Evolutionary conservation across 164 flowering plant species (phyloP).

Genomic region (Cinnamomum chago): DNA sequence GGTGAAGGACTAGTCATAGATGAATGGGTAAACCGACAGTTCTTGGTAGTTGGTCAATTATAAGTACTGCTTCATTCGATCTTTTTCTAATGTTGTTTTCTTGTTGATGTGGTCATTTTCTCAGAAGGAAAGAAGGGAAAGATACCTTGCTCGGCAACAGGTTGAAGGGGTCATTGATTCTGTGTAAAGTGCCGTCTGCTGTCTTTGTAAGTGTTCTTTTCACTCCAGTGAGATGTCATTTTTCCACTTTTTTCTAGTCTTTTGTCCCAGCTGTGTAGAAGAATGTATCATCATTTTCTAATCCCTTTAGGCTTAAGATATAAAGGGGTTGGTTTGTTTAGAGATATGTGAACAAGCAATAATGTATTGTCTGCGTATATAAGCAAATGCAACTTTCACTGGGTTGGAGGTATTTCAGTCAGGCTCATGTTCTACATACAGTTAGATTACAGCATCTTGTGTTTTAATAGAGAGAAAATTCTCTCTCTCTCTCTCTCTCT

Average conservation of each 20-base stretch:
- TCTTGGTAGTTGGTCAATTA: neutral
- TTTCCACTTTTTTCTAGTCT: neutral
- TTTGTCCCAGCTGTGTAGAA: neutral
- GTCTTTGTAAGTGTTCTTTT: neutral
- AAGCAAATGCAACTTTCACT: neutral
- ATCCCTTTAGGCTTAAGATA: neutral
- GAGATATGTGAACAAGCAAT: neutral
- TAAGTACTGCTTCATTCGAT: neutral
- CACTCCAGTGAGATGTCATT: neutral
- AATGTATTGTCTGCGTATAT: neutral
- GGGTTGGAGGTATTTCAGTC: neutral
- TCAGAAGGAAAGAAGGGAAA: conserved; percentile 84
- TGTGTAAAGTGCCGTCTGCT: conserved; percentile 25
- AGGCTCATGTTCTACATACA: neutral
- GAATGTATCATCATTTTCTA: neutral
- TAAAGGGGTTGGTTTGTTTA: neutral
- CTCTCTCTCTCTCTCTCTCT: neutral
- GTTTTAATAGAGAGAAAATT: neutral
- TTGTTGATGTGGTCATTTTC: neutral
- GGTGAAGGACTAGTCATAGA: conserved; percentile 96
- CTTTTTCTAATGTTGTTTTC: neutral
- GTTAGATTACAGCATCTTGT: neutral
- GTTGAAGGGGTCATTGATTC: conserved; percentile 69
- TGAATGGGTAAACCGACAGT: conserved; percentile 58
- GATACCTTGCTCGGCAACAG: conserved; percentile 87